Percentiles rank a stretch among this genome's conserved stretches.
Evolutionary conservation across 257 asterid genomes (phyloP).

Genomic region (Salvia splendens): DNA sequence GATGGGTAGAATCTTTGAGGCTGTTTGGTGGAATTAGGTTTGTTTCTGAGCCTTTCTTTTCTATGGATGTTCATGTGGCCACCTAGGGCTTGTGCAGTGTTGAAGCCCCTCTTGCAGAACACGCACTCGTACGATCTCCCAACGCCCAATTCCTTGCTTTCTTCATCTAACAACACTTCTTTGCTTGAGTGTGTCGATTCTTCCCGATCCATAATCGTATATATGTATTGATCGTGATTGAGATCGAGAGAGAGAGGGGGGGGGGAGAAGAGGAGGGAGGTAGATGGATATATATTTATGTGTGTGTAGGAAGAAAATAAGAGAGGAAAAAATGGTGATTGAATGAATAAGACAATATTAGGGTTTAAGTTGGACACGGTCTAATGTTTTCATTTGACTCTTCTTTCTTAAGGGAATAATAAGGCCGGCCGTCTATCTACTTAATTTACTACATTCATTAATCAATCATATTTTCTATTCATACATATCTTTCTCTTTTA

Average conservation of each 20-base stretch:
- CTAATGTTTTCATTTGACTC: slow-evolving; percentile 27
- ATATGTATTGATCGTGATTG: too few relatives aligned
- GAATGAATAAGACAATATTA: slow-evolving; percentile 33
- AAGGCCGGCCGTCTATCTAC: slow-evolving; percentile 39
- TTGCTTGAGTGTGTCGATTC: slow-evolving; percentile 33
- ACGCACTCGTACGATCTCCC: slow-evolving; percentile 78
- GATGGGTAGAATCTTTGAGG: neutral
- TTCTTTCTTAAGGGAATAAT: slow-evolving; percentile 19
- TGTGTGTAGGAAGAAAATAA: neutral
- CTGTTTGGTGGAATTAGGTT: slow-evolving; percentile 32
- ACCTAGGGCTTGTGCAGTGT: slow-evolving; percentile 84
- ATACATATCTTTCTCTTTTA: neutral
- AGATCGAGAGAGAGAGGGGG: slow-evolving; percentile 6
- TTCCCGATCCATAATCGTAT: slow-evolving; percentile 36
- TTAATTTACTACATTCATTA: neutral
- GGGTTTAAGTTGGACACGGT: slow-evolving; percentile 30
- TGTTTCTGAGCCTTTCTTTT: slow-evolving; percentile 53
- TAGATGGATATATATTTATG: neutral
- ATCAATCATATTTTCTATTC: neutral
- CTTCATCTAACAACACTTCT: slow-evolving; percentile 27
- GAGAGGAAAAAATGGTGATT: neutral
- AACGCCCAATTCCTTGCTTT: slow-evolving; percentile 39
- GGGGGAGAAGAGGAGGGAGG: neutral
- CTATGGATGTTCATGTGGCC: slow-evolving; percentile 91
- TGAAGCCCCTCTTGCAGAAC: slow-evolving; percentile 82